Percentiles rank a stretch among this genome's conserved stretches.
Evolutionary conservation across 1,284 basidiomycete genomes (phyloP).

Genomic region (Peniophora sp.): DNA sequence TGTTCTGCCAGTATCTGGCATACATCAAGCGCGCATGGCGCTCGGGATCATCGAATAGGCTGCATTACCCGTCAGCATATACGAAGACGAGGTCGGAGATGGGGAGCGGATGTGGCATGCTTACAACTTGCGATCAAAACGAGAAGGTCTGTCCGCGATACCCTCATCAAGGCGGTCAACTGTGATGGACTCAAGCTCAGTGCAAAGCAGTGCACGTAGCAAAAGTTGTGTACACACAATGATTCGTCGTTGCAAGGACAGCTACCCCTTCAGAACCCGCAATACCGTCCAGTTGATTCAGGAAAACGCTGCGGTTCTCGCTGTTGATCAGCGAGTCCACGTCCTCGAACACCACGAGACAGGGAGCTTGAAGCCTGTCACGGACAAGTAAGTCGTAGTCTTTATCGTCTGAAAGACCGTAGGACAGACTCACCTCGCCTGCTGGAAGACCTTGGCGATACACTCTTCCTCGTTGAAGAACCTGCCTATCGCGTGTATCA

Average conservation of each 20-base stretch:
- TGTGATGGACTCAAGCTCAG: no score
- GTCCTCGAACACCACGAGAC: conserved; percentile 74
- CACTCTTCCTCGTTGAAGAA: background rate
- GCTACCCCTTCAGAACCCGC: conserved; percentile 72
- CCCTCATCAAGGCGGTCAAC: conserved; percentile 70
- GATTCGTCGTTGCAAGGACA: conserved; percentile 77
- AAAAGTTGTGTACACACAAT: conserved; percentile 28
- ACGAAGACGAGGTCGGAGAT: background rate
- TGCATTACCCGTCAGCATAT: conserved; percentile 14
- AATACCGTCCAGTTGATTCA: conserved; percentile 75
- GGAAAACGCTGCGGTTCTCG: conserved; percentile 73
- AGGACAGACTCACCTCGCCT: conserved; percentile 59
- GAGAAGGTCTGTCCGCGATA: conserved; percentile 66
- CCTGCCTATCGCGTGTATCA: background rate
- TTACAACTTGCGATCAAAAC: conserved; percentile 81
- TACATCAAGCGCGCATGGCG: conserved; percentile 7
- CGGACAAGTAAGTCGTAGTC: conserved; percentile 42
- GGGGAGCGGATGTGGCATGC: no score
- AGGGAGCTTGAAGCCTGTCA: conserved; percentile 57
- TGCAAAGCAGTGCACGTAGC: no score
- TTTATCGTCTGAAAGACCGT: conserved; percentile 36
- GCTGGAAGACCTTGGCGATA: background rate
- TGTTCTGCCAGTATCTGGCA: conserved; percentile 59
- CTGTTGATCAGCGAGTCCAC: conserved; percentile 75
- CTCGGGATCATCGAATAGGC: conserved; percentile 38